Evolutionary conservation across 768 basidiomycete genomes (phyloP).

Genomic region (Leccinum variicolor): DNA sequence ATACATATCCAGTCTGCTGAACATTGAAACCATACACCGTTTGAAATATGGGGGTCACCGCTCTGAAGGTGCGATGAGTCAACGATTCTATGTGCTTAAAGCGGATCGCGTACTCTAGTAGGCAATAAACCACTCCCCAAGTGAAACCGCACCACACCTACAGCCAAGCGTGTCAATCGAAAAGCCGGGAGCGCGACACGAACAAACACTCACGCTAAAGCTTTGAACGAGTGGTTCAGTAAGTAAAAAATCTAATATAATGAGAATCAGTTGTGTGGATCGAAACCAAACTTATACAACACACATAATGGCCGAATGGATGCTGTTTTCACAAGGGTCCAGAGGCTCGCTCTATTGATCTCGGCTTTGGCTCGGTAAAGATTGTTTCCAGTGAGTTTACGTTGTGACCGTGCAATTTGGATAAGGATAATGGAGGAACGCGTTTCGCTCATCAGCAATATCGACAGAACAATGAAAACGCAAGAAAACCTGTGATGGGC

Average conservation of each 20-base stretch:
- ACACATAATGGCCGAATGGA: conserved; percentile 68
- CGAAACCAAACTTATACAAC: conserved; percentile 21
- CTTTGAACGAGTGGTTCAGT: conserved; percentile 69
- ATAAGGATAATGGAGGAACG: conserved; percentile 67
- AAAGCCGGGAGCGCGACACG: not conserved
- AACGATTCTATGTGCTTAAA: not conserved
- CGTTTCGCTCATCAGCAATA: conserved; percentile 66
- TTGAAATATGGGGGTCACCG: conserved; percentile 52
- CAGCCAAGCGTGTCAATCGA: not conserved
- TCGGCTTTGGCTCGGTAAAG: conserved; percentile 61
- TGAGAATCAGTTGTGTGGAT: conserved; percentile 1
- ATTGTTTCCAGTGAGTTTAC: conserved; percentile 62
- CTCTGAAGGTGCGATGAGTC: conserved; percentile 32
- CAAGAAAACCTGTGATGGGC: conserved; percentile 45
- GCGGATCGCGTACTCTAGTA: conserved; percentile 47
- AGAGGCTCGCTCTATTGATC: conserved; percentile 52
- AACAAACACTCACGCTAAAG: conserved; percentile 52
- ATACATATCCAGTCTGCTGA: conserved; percentile 58
- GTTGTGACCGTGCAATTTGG: conserved; percentile 54
- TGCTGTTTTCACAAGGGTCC: conserved; percentile 60
- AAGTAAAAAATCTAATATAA: conserved; percentile 20
- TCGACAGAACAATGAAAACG: conserved; percentile 44
- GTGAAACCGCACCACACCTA: conserved; percentile 67
- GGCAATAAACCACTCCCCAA: conserved; percentile 72
- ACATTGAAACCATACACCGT: conserved; percentile 57